Evolutionary conservation across 2,329 filamentous ascomycete genomes (phyloP).

Genomic region (Dactylonectria estremocensis): DNA sequence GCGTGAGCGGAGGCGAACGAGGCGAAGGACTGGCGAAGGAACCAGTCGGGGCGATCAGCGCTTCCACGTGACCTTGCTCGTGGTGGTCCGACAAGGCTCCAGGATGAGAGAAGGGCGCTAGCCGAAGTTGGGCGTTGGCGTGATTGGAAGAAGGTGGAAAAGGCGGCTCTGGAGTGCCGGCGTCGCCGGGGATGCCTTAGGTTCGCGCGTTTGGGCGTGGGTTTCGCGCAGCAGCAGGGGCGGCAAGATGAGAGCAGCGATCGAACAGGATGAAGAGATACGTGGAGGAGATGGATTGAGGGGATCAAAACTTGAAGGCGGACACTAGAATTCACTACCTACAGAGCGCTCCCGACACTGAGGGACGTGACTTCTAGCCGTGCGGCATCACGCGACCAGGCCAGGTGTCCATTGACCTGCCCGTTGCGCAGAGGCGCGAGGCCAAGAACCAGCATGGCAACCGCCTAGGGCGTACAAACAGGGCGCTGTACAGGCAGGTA

Average conservation of each 20-base stretch:
- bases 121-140: slow-evolving; percentile 36
- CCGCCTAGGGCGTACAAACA: background rate
- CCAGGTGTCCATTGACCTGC: slow-evolving; percentile 15
- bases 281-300: slow-evolving; percentile 3
- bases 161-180: slow-evolving; percentile 39
- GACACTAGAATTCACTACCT: background rate
- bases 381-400: slow-evolving; percentile 40
- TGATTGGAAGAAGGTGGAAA: slow-evolving; percentile 38
- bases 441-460: background rate
- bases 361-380: slow-evolving; percentile 10
- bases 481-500: slow-evolving; percentile 5
- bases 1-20: slow-evolving; percentile 50
- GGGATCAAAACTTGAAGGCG: background rate
- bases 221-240: slow-evolving; percentile 7
- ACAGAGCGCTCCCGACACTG: slow-evolving; percentile 6
- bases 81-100: slow-evolving; percentile 39
- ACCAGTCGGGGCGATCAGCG: slow-evolving; percentile 41
- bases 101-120: slow-evolving; percentile 27
- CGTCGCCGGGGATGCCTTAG: slow-evolving; percentile 23
- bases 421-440: background rate
- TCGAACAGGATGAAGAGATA: background rate
- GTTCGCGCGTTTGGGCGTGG: slow-evolving; percentile 18
- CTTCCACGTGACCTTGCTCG: slow-evolving; percentile 46
- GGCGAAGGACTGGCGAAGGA: slow-evolving; percentile 48
- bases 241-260: slow-evolving; percentile 14